Base-by-base conservation (phyloP, 2,329 filamentous ascomycete genomes). In the Ambrosiella beaveri region DNA sequence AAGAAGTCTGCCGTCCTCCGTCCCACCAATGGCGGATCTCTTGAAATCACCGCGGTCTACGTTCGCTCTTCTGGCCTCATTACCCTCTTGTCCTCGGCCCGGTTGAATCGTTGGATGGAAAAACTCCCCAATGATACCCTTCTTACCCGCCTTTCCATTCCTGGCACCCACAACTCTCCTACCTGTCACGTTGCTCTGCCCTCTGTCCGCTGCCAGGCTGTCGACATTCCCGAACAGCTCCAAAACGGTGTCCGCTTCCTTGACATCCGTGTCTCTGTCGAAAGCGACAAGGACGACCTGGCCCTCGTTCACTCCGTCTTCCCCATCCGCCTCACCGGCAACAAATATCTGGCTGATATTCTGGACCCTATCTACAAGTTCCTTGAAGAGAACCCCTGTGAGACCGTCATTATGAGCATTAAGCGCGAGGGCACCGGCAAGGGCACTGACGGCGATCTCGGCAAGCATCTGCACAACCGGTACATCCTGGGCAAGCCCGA, bases 111-210 rank as follows among this genome's bases (percentile, higher is more conserved):
- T 57, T 95, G 93, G 93, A 97, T 97, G 90, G 71, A 75, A 59
- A 76, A 82, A 61, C 75, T 97, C 47, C 74, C 77, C 61, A 80
- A 90, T 65, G 76, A 81, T 17, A 84, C 81, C 56, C 82, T 88
- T 1, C 74, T 97, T 3, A 86, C 87, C 1, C 78, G 84, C 2
- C 80, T 98, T 54, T 93, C 86, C 54, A 93, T 97, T 62, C 93
- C 93, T 0, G 93, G 93, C 62, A 96, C 93, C 0, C 93, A 98
- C 74, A 97, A 98, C 72, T 88, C 86, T 15, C 88, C 93, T 6
- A 94, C 90, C 8, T 85, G 80, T 71, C 78, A 94, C 73, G 78
- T 80, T 54, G 90, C 93, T 11, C 78, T 96, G 4, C 93, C 93
- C 1, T 95, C 88, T 1, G 93, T 97, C 41, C 85, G 93, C 44